A percentile compares a stretch with the other conserved stretches of the same genome.
Conservation (phyloP, 2,329 filamentous ascomycete genomes). For the Colletotrichum cuscutae region DNA sequence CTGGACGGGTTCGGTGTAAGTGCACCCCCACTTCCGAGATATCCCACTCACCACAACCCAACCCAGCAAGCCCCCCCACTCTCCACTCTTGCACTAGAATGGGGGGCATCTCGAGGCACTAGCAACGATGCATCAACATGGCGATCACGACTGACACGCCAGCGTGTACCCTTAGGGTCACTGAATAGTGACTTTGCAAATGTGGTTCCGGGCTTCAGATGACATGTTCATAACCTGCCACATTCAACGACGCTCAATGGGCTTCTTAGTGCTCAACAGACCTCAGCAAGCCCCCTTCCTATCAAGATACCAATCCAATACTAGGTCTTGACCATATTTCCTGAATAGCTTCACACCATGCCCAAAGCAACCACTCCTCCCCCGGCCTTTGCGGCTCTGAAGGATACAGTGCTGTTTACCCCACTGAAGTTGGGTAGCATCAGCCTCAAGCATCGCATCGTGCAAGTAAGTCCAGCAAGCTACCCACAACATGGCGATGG, state of each 20-base stretch:
- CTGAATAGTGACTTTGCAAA: background rate
- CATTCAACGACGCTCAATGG: background rate
- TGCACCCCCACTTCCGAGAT: background rate
- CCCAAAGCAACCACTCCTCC: slow-evolving; percentile 26
- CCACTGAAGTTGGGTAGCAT: slow-evolving; percentile 47
- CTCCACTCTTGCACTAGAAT: background rate
- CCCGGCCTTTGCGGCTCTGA: slow-evolving; percentile 24
- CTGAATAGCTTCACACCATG: background rate
- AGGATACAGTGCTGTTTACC: slow-evolving; percentile 44
- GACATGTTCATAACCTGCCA: slow-evolving; percentile 16
- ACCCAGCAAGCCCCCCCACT: background rate
- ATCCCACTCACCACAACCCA: background rate
- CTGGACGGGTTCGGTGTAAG: background rate
- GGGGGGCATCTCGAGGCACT: slow-evolving; percentile 7
- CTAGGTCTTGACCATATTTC: background rate
- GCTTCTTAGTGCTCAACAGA: slow-evolving; percentile 4
- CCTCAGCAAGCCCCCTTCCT: background rate
- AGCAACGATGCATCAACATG: background rate
- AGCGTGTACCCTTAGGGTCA: background rate
- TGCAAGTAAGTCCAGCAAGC: slow-evolving; percentile 40
- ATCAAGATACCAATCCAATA: background rate
- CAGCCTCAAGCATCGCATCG: slow-evolving; percentile 48
- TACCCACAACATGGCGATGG: no score
- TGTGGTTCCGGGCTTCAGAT: background rate
- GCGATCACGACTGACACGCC: background rate